Base-by-base conservation (phyloP, 352 stramenopile genomes). In the Globisporangium uncinulatum region DNA sequence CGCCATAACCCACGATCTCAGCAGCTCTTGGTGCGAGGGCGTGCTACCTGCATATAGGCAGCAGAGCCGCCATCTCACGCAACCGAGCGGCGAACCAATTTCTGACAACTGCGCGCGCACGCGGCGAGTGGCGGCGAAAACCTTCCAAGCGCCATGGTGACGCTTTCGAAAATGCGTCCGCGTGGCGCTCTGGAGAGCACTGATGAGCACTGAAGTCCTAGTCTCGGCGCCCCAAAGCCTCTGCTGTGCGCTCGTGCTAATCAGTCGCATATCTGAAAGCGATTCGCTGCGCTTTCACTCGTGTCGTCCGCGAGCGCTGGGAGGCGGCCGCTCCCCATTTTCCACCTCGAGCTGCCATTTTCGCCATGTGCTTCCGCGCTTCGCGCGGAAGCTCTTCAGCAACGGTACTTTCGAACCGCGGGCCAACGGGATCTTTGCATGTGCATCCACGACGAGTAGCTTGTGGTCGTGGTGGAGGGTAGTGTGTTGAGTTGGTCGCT, bases 61-160 rank as follows among this genome's bases (percentile, higher is more conserved):
- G 34, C 34, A 39, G 34, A 39, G 8, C 10, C 34, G 10, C 34
- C 34, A 8, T 39, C 34, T 2, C 34, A 39, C 10, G 34, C 34
- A 39, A 29, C 11, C 43, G 19, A 31, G 19, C 43, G n/a, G 34
- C 34, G 43, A 48, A 31, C 43, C 43, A 48, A 31, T 48, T 48
- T 48, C 17, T 17, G 17, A 6, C 42, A 46, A 15, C 42, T 24
- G 3, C 43, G 43, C 7, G 19, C 43, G n/a, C 43, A 21, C 19
- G 43, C 11, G 43, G n/a, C n/a, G 29, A 21, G 21, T 4, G 43
- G 43, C 11, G 19, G 17, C 17, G 43, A 48, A 48, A 48, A 48
- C 43, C 43, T 48, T 48, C 43, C 19, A n/a, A 48, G 43, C 43
- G 43, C 43, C 43, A 48, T 48, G 43, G 43, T 31, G 43, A 48